A percentile compares a stretch with the other conserved stretches of the same genome.
Evolutionary conservation across 208 protist genomes (phyloP).

Genomic region (Leishmania guyanensis): DNA sequence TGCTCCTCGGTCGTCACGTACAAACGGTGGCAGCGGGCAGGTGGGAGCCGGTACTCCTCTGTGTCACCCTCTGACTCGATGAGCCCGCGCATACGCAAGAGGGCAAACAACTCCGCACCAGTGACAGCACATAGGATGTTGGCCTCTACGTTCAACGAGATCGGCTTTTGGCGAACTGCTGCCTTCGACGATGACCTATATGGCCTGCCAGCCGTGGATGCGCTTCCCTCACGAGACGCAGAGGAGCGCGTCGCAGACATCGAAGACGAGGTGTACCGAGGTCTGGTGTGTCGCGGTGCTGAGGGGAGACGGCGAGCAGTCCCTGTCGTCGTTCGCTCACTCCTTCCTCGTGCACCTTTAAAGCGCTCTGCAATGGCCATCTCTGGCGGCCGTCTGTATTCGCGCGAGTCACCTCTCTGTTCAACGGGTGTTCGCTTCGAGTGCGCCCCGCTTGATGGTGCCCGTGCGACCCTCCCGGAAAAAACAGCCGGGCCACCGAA

Average conservation of each 20-base stretch:
- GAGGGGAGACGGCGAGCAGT: neutral
- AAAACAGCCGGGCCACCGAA: conserved; percentile 6
- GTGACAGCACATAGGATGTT: conserved; percentile 57
- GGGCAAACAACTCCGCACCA: conserved; percentile 73
- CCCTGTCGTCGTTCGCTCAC: neutral
- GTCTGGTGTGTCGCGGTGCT: neutral
- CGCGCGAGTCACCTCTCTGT: neutral
- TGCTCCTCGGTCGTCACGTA: conserved; percentile 67
- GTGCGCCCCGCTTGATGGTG: neutral
- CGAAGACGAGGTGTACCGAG: neutral
- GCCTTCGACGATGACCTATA: neutral
- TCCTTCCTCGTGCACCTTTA: neutral
- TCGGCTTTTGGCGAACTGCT: conserved; percentile 9
- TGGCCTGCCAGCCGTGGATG: neutral
- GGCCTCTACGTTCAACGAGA: conserved; percentile 40
- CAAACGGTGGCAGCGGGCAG: conserved; percentile 58
- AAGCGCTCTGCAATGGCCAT: no score
- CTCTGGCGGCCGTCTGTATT: neutral
- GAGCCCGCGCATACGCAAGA: conserved; percentile 74
- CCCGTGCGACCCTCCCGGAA: neutral
- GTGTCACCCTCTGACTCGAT: conserved; percentile 71
- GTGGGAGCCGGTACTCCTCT: conserved; percentile 52
- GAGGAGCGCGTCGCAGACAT: neutral
- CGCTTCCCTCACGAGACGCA: conserved; percentile 7
- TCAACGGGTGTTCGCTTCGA: no score